A percentile compares a stretch with the other conserved stretches of the same genome.
Conservation (phyloP, 176 grass and related monocot species). For the Olyra latifolia region DNA sequence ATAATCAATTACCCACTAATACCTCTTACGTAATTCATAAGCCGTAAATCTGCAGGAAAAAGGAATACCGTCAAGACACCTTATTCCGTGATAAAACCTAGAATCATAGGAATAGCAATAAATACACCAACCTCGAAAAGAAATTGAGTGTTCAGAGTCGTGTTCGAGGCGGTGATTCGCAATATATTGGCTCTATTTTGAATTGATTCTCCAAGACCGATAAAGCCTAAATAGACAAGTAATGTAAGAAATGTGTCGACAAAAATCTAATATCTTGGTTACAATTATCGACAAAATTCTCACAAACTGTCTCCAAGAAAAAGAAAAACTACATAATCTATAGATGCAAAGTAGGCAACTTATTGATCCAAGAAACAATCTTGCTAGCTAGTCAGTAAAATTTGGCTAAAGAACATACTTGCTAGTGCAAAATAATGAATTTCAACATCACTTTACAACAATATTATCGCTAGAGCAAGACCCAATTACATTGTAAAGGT, state of each 20-base stretch:
- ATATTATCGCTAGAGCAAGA: neutral
- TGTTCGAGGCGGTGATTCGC: constrained; percentile 57
- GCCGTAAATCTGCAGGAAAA: constrained; percentile 17
- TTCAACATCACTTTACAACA: neutral
- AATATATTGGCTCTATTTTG: constrained; percentile 67
- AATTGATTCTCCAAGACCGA: constrained; percentile 90
- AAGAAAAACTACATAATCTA: neutral
- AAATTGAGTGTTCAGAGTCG: constrained; percentile 89
- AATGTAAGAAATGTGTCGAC: constrained; percentile 9
- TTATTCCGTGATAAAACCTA: constrained; percentile 79
- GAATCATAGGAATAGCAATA: constrained; percentile 89
- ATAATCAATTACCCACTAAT: constrained; percentile 13
- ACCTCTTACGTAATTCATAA: neutral
- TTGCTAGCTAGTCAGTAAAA: too few relatives aligned
- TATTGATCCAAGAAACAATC: neutral
- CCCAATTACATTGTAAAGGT: neutral
- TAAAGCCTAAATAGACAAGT: constrained; percentile 70
- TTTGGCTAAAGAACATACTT: neutral
- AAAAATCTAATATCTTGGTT: neutral
- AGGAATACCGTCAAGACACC: constrained; percentile 72
- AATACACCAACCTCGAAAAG: constrained; percentile 95
- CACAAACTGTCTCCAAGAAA: neutral
- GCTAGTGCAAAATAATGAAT: neutral
- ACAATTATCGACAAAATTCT: neutral
- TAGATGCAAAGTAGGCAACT: neutral